A percentile compares a stretch with the other conserved stretches of the same genome.
These are phyloP conservation scores for Reutealis trisperma DNA, from an alignment of 345 rosid genomes.

Conservation along the genomic window DNA sequence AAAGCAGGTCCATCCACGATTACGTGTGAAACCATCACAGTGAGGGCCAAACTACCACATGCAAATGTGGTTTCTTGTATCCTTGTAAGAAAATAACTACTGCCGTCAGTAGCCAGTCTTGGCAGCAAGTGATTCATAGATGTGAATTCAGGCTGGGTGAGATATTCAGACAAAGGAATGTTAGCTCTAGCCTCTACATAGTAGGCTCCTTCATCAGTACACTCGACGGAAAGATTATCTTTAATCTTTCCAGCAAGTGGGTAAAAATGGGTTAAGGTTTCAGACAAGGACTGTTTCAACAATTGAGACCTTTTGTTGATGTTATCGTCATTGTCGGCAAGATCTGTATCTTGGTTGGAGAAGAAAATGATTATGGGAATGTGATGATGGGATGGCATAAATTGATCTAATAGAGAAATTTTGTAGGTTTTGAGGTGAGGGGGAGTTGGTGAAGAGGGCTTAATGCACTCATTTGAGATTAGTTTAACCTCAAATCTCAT, in stretches of 20 bases:
- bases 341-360: not conserved
- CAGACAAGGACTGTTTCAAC: slow-evolving; percentile 4
- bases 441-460: not conserved
- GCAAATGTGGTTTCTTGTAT: slow-evolving; percentile 23
- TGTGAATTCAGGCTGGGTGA: slow-evolving; percentile 5
- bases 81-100: not conserved
- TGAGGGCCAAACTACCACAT: slow-evolving; percentile 44
- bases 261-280: not conserved
- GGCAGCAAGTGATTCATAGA: slow-evolving; percentile 17
- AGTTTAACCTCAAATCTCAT: not conserved
- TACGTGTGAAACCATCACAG: slow-evolving; percentile 39
- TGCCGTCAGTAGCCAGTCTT: not conserved
- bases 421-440: not conserved
- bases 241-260: slow-evolving; percentile 7
- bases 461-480: not conserved
- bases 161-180: not conserved
- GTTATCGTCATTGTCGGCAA: not conserved
- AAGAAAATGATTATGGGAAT: not conserved
- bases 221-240: slow-evolving; percentile 3
- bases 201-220: not conserved
- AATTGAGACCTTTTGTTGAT: not conserved
- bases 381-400: not conserved
- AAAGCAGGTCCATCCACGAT: slow-evolving; percentile 43
- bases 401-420: not conserved
- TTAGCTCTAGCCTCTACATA: not conserved